phyloP scores from a whole-genome alignment of 2,329 filamentous ascomycete species.

The Aspergillus fumigatus region DNA sequence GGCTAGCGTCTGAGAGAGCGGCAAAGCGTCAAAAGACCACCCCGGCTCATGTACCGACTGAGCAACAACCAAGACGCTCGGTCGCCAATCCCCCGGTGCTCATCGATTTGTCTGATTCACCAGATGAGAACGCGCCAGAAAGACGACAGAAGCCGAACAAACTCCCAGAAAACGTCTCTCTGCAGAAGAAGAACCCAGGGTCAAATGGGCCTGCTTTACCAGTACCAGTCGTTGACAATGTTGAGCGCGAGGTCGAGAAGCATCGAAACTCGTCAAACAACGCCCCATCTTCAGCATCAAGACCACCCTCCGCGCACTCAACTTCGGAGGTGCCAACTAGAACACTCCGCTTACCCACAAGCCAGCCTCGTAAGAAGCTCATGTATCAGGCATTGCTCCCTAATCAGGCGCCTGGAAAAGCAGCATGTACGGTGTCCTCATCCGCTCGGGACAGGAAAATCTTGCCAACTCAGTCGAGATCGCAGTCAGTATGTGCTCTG shows the following conservation, averaged over 20 bases:
- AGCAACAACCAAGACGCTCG: slow-evolving; percentile 3
- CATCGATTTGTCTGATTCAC: slow-evolving; percentile 21
- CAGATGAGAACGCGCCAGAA: background rate
- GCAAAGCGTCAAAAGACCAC: slow-evolving; percentile 30
- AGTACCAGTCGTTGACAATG: background rate
- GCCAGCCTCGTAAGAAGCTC: slow-evolving; percentile 40
- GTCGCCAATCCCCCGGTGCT: slow-evolving; percentile 7
- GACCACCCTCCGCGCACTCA: background rate
- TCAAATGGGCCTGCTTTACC: background rate
- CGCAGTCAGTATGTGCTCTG: slow-evolving; percentile 29
- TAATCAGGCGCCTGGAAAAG: slow-evolving; percentile 10
- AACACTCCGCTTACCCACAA: slow-evolving; percentile 28
- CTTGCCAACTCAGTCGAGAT: slow-evolving; percentile 2
- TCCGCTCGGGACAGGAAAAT: background rate
- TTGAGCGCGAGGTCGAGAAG: background rate
- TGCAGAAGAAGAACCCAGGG: background rate
- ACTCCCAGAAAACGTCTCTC: background rate
- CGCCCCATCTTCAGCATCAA: background rate
- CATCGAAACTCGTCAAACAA: background rate
- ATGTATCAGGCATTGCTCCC: slow-evolving; percentile 40
- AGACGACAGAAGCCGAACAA: background rate
- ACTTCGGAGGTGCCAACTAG: slow-evolving; percentile 15
- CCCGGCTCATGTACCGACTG: slow-evolving; percentile 10
- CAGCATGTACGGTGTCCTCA: slow-evolving; percentile 4
- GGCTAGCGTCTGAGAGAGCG: slow-evolving; percentile 19